Conservation (phyloP, 805 yeast genomes). For the Saccharomyces jurei region DNA sequence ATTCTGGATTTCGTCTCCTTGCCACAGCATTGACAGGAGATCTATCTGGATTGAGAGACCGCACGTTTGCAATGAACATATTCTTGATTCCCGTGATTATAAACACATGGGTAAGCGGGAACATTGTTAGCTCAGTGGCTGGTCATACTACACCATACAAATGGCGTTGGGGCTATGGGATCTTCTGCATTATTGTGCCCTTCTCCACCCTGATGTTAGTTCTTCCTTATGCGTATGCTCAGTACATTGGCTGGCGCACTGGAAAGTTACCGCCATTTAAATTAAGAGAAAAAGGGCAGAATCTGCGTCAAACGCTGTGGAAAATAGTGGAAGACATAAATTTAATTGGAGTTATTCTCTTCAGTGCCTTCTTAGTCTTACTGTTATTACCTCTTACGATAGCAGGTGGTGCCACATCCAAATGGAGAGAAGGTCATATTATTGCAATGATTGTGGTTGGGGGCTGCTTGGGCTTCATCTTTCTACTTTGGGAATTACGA, state of each 20-base stretch:
- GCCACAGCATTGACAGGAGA: not conserved
- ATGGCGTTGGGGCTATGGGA: conserved; percentile 42
- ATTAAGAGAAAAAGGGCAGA: conserved; percentile 14
- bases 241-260: conserved; percentile 32
- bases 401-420: conserved; percentile 44
- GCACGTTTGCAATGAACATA: conserved; percentile 5
- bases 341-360: conserved; percentile 45
- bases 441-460: conserved; percentile 54
- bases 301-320: conserved; percentile 13
- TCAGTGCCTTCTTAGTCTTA: conserved; percentile 45
- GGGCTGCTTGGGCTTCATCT: conserved; percentile 37
- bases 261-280: conserved; percentile 32
- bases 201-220: conserved; percentile 39
- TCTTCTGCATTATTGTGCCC: conserved; percentile 48
- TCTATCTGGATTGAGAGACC: not conserved
- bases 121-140: conserved; percentile 32
- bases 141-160: conserved; percentile 23
- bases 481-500: conserved; percentile 45
- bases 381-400: conserved; percentile 56
- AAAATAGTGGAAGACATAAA: conserved; percentile 48
- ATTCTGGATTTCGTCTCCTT: not conserved
- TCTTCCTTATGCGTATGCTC: conserved; percentile 36
- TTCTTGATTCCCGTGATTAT: conserved; percentile 42
- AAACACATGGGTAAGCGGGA: conserved; percentile 57
- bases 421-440: conserved; percentile 46